These are phyloP conservation scores for Dendrocalamus latiflorus DNA, from an alignment of 202 grass and related monocot species.

Conservation along the genomic window DNA sequence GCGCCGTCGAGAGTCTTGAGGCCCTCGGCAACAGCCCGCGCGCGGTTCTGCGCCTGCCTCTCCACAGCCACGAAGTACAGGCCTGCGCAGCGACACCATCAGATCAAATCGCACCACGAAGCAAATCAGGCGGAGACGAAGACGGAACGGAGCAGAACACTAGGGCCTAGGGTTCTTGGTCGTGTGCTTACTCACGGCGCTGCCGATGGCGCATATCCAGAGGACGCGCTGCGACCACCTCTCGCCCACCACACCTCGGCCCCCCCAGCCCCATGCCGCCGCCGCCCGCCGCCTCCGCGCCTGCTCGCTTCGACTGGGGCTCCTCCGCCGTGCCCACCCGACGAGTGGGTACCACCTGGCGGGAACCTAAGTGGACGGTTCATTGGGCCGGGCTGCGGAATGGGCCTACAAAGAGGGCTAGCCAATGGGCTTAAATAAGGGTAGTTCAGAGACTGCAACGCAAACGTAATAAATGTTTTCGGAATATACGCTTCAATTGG, in stretches of 20 bases:
- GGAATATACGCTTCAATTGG: too few species aligned
- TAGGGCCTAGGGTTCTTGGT: constrained; percentile 5
- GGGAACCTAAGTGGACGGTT: neutral
- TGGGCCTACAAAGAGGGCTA: neutral
- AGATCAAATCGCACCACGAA: neutral
- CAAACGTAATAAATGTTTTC: too few species aligned
- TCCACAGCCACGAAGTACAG: constrained; percentile 84
- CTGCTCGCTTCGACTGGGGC: neutral
- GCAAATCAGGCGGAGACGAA: neutral
- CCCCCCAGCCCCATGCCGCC: constrained; percentile 23
- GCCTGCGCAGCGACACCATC: constrained; percentile 17
- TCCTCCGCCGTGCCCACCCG: neutral
- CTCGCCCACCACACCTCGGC: constrained; percentile 62
- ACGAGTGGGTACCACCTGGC: neutral
- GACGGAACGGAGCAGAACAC: neutral
- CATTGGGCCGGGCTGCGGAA: neutral
- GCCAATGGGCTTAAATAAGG: neutral
- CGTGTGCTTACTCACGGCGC: constrained; percentile 61
- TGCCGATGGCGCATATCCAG: constrained; percentile 77
- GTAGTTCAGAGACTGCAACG: neutral
- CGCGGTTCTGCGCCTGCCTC: constrained; percentile 76
- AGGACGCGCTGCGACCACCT: constrained; percentile 89
- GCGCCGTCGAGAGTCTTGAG: constrained; percentile 51
- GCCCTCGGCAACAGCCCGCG: constrained; percentile 57
- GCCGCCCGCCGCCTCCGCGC: neutral